These are phyloP conservation scores for Diaporthe nobilis DNA, from an alignment of 2,329 filamentous ascomycete genomes.

Conservation along the genomic window DNA sequence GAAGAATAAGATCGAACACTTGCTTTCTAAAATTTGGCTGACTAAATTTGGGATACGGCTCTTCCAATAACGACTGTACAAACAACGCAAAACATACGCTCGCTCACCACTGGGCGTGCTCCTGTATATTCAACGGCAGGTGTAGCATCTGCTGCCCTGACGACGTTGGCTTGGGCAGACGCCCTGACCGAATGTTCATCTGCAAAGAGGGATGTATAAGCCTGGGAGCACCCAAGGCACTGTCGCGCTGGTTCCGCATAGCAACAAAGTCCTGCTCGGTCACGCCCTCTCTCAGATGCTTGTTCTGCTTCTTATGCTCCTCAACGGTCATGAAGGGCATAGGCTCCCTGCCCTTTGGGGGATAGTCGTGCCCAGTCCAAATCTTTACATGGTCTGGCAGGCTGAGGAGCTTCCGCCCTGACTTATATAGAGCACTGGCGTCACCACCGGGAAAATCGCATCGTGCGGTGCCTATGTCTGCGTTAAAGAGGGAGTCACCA, in stretches of 20 bases:
- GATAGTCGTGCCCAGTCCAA: constrained; percentile 71
- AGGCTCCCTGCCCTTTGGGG: constrained; percentile 54
- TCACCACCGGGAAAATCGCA: constrained; percentile 69
- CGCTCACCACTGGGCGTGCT: constrained; percentile 7
- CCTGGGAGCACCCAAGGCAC: constrained; percentile 57
- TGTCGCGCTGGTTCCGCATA: constrained; percentile 60
- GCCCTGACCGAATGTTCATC: constrained; percentile 65
- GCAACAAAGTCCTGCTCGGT: constrained; percentile 60
- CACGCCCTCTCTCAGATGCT: constrained; percentile 60
- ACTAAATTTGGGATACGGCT: neutral
- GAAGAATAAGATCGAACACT: neutral
- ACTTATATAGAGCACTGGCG: constrained; percentile 59
- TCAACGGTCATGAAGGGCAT: constrained; percentile 60
- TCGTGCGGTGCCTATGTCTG: constrained; percentile 66
- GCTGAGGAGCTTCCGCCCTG: constrained; percentile 57
- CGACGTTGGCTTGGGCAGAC: constrained; percentile 53
- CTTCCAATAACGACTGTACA: neutral
- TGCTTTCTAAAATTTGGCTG: neutral
- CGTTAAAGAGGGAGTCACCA: constrained; percentile 67
- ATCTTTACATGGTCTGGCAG: constrained; percentile 61
- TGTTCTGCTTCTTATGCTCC: constrained; percentile 62
- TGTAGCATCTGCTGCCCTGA: constrained; percentile 53
- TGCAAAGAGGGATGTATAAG: constrained; percentile 66
- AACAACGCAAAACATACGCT: neutral
- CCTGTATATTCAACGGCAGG: constrained; percentile 37